A percentile compares a stretch with the other conserved stretches of the same genome.
Evolutionary conservation across 2,329 filamentous ascomycete genomes (phyloP).

Genomic region (Scedosporium apiospermum): DNA sequence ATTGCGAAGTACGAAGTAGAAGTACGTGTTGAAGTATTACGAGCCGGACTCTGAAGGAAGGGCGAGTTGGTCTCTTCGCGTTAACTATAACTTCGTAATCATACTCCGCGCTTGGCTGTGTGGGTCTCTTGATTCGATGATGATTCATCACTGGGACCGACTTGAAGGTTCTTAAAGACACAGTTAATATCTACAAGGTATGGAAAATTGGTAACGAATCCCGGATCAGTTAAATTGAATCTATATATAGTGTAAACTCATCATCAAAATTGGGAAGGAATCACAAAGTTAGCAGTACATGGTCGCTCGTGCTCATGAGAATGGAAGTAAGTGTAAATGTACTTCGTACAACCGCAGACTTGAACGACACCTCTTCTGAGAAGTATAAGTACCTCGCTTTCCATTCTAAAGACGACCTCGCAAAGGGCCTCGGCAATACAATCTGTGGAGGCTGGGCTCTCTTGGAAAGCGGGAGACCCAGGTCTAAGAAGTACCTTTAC

Average conservation of each 20-base stretch:
- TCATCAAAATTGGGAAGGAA: not conserved
- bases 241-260: not conserved
- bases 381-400: not conserved
- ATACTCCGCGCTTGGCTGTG: too few species aligned
- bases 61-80: too few species aligned
- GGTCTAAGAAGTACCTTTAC: not conserved
- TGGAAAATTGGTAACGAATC: not conserved
- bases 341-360: too few species aligned
- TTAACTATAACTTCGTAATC: too few species aligned
- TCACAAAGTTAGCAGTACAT: not conserved
- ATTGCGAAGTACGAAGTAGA: too few species aligned
- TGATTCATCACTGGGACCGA: not conserved
- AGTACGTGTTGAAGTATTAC: too few species aligned
- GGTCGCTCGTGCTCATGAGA: too few species aligned
- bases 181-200: not conserved
- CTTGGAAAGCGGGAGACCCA: too few species aligned
- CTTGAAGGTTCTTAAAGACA: not conserved
- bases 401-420: not conserved
- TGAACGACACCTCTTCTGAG: not conserved
- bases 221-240: not conserved
- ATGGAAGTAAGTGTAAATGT: too few species aligned
- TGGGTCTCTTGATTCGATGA: not conserved
- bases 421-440: not conserved
- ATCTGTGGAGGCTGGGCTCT: too few species aligned
- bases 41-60: too few species aligned